phyloP scores from a whole-genome alignment of 176 grass and related monocot species.

The Chrysopogon serrulatus region DNA sequence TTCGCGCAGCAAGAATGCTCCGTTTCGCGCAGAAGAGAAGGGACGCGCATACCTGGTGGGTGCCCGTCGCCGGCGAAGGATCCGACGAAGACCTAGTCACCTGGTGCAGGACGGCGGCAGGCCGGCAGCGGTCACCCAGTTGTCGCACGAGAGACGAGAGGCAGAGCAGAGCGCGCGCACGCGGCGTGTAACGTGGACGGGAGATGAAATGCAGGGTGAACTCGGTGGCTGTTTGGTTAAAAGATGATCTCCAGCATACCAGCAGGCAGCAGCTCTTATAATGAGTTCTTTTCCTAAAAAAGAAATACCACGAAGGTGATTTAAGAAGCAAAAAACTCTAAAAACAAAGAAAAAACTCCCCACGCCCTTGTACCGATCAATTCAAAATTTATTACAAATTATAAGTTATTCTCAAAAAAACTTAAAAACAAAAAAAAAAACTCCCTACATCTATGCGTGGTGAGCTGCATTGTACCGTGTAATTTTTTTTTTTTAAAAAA shows the following conservation, averaged over 20 bases:
- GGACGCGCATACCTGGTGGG: not conserved
- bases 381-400: too few species aligned
- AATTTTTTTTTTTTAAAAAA: too few species aligned
- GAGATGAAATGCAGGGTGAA: not conserved
- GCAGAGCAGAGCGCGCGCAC: not conserved
- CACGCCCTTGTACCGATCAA: too few species aligned
- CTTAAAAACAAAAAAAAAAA: not conserved
- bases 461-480: too few species aligned
- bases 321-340: too few species aligned
- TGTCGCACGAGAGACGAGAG: not conserved
- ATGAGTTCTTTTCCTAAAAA: too few species aligned
- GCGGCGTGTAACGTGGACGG: not conserved
- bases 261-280: not conserved
- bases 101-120: not conserved
- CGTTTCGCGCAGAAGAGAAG: not conserved
- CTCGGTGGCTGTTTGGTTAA: not conserved
- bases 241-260: not conserved
- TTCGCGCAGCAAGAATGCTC: not conserved
- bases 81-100: not conserved
- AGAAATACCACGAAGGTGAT: too few species aligned
- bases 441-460: too few species aligned
- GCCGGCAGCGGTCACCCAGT: not conserved
- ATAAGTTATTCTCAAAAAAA: too few species aligned
- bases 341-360: too few species aligned
- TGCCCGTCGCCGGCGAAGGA: not conserved